Evolutionary conservation across 176 grass and related monocot species (phyloP), one percentile per base, ranked within the genome.

Genomic region (Oryza australiensis): DNA sequence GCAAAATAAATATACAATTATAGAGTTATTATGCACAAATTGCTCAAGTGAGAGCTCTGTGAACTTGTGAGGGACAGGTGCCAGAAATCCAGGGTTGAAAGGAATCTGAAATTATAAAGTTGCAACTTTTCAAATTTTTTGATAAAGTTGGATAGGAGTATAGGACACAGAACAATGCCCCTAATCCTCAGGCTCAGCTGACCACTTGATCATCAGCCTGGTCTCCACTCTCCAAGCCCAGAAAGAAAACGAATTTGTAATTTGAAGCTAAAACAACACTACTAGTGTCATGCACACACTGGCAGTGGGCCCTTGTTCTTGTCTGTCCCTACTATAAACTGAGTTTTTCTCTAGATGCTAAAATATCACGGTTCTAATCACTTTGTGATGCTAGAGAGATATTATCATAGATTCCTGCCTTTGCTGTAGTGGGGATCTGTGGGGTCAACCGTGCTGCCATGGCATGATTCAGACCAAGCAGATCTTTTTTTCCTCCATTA

Each of bases 21-120:
- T 51, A 20, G 48, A 51, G 13, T 49, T 35, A 38, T 9, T 18
- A 7, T 51, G 48, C 48, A 53, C 5, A 53, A 57, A n/a, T 57
- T 57, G 53, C 22, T 60, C n/a, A 23, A 23, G 53, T 2, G 18
- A 23, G 53, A 57, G 53, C 2, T 30, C 0, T 22, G 5, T 22
- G 8, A 53, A 74, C 68, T 64, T 81, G 0, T 20, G 5, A 10
- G 34, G 22, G 72, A 77, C 82, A 57, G 11, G 41, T 20, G 46
- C 78, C 88, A 70, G 14, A 72, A 59, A 89, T 85, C 26, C n/a
- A 57, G 87, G 79, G 59, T 24, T 24, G 9, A 51, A 70, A 70
- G 30, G 45, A n/a, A 42, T 78, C 35, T 48, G 76, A 7, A 84
- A 80, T 64, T 41, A 81, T 63, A 34, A 68, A 35, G 62, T 5